A percentile compares a stretch with the other conserved stretches of the same genome.
phyloP scores from a whole-genome alignment of 2,329 filamentous ascomycete genomes.

The Pseudopithomyces chartarum region DNA sequence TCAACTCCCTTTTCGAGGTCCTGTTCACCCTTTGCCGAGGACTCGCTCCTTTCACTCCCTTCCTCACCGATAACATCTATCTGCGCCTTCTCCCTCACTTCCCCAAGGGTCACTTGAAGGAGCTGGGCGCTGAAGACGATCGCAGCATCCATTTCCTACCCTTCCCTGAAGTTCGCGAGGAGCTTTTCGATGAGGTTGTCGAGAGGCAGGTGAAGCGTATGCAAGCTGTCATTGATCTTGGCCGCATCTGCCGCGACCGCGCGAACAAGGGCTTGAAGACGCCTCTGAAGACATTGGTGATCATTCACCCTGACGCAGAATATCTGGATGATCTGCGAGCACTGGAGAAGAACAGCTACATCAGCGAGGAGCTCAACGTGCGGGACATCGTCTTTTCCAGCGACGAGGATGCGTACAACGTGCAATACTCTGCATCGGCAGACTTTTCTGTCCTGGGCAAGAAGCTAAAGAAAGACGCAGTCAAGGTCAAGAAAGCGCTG shows the following conservation, averaged over 20 bases:
- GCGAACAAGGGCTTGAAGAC: constrained; percentile 86
- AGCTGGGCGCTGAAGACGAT: constrained; percentile 70
- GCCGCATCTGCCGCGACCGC: constrained; percentile 82
- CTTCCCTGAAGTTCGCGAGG: constrained; percentile 86
- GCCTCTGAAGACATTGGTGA: constrained; percentile 84
- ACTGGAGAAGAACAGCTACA: constrained; percentile 88
- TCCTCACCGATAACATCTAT: constrained; percentile 95
- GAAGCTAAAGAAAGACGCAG: constrained; percentile 95
- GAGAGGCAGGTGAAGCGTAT: constrained; percentile 88
- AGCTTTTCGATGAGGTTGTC: constrained; percentile 84
- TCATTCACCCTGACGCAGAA: constrained; percentile 81
- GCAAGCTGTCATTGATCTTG: constrained; percentile 95
- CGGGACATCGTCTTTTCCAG: constrained; percentile 81
- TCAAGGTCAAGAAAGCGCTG: constrained; percentile 88
- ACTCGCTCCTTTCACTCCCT: constrained; percentile 92
- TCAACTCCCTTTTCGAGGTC: constrained; percentile 94
- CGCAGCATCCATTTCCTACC: constrained; percentile 90
- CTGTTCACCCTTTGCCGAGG: constrained; percentile 86
- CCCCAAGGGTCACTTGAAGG: constrained; percentile 59
- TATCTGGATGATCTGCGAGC: constrained; percentile 88
- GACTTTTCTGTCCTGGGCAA: constrained; percentile 96
- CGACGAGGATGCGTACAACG: constrained; percentile 89
- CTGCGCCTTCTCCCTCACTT: constrained; percentile 81
- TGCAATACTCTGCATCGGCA: constrained; percentile 85
- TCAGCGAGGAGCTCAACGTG: constrained; percentile 90